A percentile compares a stretch with the other conserved stretches of the same genome.
phyloP scores from a whole-genome alignment of 257 asterid species.

The Solanum clarkiae region DNA sequence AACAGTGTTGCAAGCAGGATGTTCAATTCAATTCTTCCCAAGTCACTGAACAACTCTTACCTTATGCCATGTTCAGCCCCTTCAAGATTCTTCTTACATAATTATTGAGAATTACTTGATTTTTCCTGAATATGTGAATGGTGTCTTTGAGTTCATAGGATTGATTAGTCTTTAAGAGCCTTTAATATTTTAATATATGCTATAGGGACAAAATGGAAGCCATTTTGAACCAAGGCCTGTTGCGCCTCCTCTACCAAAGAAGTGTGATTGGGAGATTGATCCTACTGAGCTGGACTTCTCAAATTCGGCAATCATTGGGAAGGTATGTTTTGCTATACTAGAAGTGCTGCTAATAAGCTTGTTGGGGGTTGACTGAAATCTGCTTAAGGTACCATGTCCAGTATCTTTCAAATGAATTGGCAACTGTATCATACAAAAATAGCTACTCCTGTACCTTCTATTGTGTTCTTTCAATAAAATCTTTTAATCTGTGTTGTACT shows the following conservation, averaged over 20 bases:
- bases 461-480: not conserved
- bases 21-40: not conserved
- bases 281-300: conserved; percentile 88
- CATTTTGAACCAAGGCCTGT: conserved; percentile 94
- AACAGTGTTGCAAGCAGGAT: not conserved
- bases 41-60: not conserved
- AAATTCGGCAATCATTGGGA: conserved; percentile 57
- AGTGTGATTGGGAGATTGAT: conserved; percentile 98
- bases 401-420: not conserved
- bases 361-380: not conserved
- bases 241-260: conserved; percentile 85
- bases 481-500: not conserved
- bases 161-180: not conserved
- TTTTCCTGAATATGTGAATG: not conserved
- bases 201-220: conserved; percentile 96
- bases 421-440: not conserved
- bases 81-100: not conserved
- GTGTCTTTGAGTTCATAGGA: not conserved
- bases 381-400: not conserved
- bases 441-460: not conserved
- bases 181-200: not conserved
- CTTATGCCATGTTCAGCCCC: not conserved
- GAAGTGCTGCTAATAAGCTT: not conserved
- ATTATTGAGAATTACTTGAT: not conserved
- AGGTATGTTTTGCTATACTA: conserved; percentile 33